Percentiles rank a stretch among this genome's conserved stretches.
phyloP scores from a whole-genome alignment of 495 filamentous ascomycete genomes.

The Lophiostoma macrostomum region DNA sequence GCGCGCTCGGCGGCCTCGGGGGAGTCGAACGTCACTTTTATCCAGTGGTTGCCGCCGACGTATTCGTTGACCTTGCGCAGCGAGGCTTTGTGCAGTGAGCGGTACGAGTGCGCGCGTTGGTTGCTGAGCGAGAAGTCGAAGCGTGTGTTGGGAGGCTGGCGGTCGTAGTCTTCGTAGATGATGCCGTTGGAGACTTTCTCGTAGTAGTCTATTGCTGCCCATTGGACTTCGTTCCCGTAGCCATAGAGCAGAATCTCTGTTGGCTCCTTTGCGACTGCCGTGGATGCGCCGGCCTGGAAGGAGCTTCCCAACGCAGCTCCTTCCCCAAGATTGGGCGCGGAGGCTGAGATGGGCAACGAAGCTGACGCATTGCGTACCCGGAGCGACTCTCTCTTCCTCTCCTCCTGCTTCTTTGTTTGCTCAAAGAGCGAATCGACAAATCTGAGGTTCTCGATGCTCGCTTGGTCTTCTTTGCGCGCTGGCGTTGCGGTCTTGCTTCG shows the following conservation, averaged over 20 bases:
- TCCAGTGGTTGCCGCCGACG: conserved; percentile 80
- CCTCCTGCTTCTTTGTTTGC: conserved; percentile 9
- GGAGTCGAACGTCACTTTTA: conserved; percentile 89
- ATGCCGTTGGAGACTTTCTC: conserved; percentile 68
- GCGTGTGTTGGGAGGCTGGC: conserved; percentile 63
- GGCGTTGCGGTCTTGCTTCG: conserved; percentile 59
- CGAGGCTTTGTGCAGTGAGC: conserved; percentile 63
- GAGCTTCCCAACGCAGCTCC: conserved; percentile 5
- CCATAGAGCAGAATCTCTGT: conserved; percentile 82
- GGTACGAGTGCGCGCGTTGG: conserved; percentile 45
- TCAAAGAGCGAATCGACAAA: conserved; percentile 36
- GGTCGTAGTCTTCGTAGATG: conserved; percentile 88
- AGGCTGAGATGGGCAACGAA: conserved; percentile 26
- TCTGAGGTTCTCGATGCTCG: conserved; percentile 45
- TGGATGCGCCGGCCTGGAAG: conserved; percentile 38
- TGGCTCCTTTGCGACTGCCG: conserved; percentile 51
- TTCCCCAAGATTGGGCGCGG: conserved; percentile 20
- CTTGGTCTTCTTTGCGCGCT: conserved; percentile 52
- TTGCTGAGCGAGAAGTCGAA: conserved; percentile 57
- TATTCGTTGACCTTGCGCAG: conserved; percentile 71
- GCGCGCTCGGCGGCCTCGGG: conserved; percentile 73
- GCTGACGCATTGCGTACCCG: conserved; percentile 28
- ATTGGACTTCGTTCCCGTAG: conserved; percentile 71
- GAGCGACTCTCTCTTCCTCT: conserved; percentile 22
- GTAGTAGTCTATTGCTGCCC: conserved; percentile 80